These are phyloP conservation scores for Croton laevigatus DNA, from an alignment of 441 rosid species.

Conservation along the genomic window DNA sequence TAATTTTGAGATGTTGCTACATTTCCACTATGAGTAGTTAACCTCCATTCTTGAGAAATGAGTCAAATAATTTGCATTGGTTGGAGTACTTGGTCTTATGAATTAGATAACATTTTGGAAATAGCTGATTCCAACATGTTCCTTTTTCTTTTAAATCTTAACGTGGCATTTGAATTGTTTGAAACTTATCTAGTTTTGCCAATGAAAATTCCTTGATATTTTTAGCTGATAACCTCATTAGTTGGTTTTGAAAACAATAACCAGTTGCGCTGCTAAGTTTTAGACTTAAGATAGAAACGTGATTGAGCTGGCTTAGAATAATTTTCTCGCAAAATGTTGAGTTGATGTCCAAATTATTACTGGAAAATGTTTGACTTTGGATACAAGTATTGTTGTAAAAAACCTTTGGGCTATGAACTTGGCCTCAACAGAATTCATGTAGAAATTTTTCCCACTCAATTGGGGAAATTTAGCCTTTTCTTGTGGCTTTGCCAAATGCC, in stretches of 20 bases:
- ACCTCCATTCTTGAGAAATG: not conserved
- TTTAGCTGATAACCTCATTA: not conserved
- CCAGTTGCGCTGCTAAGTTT: not conserved
- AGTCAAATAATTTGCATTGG: not conserved
- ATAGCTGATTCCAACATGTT: not conserved
- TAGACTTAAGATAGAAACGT: not conserved
- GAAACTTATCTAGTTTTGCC: not conserved
- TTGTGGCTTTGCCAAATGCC: not conserved
- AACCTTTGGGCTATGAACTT: not conserved
- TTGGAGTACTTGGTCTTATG: not conserved
- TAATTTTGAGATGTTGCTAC: not conserved
- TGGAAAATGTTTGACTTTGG: not conserved
- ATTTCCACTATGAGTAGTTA: not conserved
- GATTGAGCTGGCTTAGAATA: not conserved
- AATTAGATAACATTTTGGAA: not conserved
- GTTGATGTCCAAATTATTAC: not conserved
- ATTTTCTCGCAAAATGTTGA: not conserved
- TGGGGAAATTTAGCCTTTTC: not conserved
- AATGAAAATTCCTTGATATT: not conserved
- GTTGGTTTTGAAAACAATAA: not conserved
- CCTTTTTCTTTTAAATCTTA: not conserved
- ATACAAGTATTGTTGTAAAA: not conserved
- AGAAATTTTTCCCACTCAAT: not conserved
- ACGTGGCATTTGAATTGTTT: not conserved
- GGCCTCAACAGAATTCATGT: not conserved